A percentile compares a stretch with the other conserved stretches of the same genome.
Conservation (phyloP, 352 stramenopile genomes). For the Pythium insidiosum region DNA sequence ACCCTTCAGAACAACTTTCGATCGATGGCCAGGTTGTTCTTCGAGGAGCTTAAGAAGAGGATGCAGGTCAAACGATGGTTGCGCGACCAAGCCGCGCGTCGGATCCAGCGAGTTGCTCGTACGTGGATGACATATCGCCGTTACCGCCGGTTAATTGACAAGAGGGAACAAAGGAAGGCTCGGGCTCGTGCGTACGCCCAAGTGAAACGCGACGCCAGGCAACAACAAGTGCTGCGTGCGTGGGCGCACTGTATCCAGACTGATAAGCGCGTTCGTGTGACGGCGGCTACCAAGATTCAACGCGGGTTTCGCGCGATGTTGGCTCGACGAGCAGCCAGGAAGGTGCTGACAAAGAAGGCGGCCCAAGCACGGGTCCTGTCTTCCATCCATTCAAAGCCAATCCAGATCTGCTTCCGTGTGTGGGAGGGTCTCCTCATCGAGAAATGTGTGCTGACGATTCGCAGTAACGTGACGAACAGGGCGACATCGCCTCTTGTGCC, state of each 20-base stretch:
- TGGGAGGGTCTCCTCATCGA: slow-evolving; percentile 51
- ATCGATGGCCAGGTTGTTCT: slow-evolving; percentile 33
- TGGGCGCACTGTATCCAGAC: slow-evolving; percentile 5
- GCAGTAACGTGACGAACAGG: slow-evolving; percentile 18
- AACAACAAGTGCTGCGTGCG: slow-evolving; percentile 1
- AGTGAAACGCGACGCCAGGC: slow-evolving; percentile 3
- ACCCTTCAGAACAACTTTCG: slow-evolving; percentile 36
- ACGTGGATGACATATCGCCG: slow-evolving; percentile 34
- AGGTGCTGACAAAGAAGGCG: slow-evolving; percentile 38
- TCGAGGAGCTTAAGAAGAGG: slow-evolving; percentile 27
- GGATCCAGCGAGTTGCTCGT: slow-evolving; percentile 34
- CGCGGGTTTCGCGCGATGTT: slow-evolving; percentile 30
- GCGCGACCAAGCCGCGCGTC: slow-evolving; percentile 26
- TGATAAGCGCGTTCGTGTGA: slow-evolving; percentile 2
- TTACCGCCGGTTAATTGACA: slow-evolving; percentile 30
- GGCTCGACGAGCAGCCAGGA: slow-evolving; percentile 30
- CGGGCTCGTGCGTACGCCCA: background rate
- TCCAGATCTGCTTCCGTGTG: slow-evolving; percentile 47
- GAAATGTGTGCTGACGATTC: slow-evolving; percentile 30
- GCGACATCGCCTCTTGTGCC: background rate
- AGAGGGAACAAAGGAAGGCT: slow-evolving; percentile 13
- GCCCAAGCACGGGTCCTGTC: slow-evolving; percentile 35
- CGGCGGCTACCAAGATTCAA: slow-evolving; percentile 30
- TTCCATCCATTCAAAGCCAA: slow-evolving; percentile 34
- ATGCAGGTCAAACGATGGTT: slow-evolving; percentile 23